These are phyloP conservation scores for Entamoeba histolytica DNA, from an alignment of 208 protist species.

Conservation along the genomic window DNA sequence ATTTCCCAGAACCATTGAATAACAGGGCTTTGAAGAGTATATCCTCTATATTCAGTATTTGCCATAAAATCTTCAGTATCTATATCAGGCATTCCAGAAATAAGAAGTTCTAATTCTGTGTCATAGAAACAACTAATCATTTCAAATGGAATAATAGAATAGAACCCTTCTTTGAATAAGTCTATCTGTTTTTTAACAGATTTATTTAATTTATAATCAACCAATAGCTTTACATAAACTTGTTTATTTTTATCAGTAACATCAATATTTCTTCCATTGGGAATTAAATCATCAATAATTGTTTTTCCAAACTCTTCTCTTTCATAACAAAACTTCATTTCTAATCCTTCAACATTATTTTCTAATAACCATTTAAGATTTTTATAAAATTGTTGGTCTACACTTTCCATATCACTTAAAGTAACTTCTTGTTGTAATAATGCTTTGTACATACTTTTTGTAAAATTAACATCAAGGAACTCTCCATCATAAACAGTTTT, in stretches of 20 bases:
- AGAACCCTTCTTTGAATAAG: neutral
- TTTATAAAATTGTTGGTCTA: neutral
- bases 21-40: neutral
- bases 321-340: neutral
- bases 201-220: constrained; percentile 38
- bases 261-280: constrained; percentile 36
- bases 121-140: neutral
- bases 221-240: constrained; percentile 47
- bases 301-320: neutral
- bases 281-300: constrained; percentile 6
- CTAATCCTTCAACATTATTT: neutral
- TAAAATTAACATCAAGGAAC: constrained; percentile 16
- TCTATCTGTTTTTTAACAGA: constrained; percentile 30
- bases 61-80: neutral
- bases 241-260: constrained; percentile 43
- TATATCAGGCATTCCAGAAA: neutral
- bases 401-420: neutral
- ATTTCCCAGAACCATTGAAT: constrained; percentile 5
- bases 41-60: neutral
- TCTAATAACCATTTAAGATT: neutral
- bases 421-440: neutral
- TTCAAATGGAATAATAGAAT: neutral
- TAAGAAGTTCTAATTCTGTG: neutral
- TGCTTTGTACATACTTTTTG: constrained; percentile 3
- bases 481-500: constrained; percentile 18